Conservation (phyloP, 2,329 filamentous ascomycete genomes). For the Sclerotinia nivalis region DNA sequence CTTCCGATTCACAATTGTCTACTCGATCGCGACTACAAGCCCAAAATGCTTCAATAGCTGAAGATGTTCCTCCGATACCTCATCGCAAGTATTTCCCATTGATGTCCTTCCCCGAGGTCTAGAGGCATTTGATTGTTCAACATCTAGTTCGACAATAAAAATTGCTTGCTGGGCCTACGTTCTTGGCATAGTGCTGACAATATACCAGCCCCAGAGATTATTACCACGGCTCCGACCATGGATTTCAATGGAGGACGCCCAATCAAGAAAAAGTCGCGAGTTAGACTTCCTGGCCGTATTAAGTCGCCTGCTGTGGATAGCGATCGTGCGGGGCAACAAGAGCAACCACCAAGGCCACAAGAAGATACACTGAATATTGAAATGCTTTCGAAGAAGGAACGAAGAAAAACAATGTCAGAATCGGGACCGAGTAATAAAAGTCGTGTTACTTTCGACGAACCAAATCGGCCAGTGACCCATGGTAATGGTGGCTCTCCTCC, state of each 20-base stretch:
- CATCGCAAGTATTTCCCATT: slow-evolving; percentile 52
- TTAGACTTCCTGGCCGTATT: slow-evolving; percentile 54
- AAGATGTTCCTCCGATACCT: slow-evolving; percentile 56
- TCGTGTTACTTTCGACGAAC: slow-evolving; percentile 63
- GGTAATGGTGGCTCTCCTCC: slow-evolving; percentile 48
- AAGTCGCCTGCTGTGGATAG: slow-evolving; percentile 34
- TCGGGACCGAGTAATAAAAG: slow-evolving; percentile 40
- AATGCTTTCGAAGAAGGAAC: slow-evolving; percentile 44
- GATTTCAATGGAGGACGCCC: slow-evolving; percentile 52
- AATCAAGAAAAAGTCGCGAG: slow-evolving; percentile 57
- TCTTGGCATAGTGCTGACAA: slow-evolving; percentile 25
- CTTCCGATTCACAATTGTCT: slow-evolving; percentile 87
- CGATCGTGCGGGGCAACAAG: slow-evolving; percentile 19
- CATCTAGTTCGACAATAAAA: background rate
- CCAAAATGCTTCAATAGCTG: slow-evolving; percentile 42
- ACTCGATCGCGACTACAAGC: slow-evolving; percentile 70
- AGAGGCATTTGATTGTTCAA: background rate
- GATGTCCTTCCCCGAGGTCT: slow-evolving; percentile 10
- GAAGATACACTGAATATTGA: slow-evolving; percentile 28
- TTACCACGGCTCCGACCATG: slow-evolving; percentile 86
- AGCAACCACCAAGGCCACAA: slow-evolving; percentile 28
- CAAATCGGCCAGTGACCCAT: slow-evolving; percentile 51
- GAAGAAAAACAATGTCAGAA: slow-evolving; percentile 46
- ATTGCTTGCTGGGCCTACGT: background rate
- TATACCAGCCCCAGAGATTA: slow-evolving; percentile 67